Evolutionary conservation across 2,329 filamentous ascomycete genomes (phyloP), one percentile per base, ranked within the genome.

Genomic region (Periconia sp.): DNA sequence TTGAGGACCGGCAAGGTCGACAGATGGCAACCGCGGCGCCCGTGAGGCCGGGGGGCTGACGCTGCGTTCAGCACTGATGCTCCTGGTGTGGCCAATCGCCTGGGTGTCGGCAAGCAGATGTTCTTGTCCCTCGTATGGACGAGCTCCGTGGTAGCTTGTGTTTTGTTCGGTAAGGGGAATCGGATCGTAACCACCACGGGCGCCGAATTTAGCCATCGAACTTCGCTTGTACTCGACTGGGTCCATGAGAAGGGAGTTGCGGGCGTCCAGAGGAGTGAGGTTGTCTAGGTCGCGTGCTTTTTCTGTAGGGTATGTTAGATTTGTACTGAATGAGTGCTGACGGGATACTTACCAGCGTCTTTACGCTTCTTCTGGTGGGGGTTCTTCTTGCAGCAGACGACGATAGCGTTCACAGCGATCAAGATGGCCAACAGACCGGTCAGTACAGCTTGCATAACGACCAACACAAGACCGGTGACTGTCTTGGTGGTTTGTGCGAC

Each of bases 401-500:
- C 89, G 69, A 97, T 85, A 45, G 91, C 91, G 69, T 97, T 97
- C 78, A 92, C 90, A 11, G 84, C 83, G 63, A 99, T 96, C 30
- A 97, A 81, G 48, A 97, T 89, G 3, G 91, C 92, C 52, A 99
- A 81, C 20, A 91, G 75, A 57, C 84, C 92, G 6, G 92, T 96
- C 61, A 99, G 78, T 0, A 87, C 84, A 0, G 90, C 90, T 76
- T 99, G 94, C 6, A 97, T 82, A n/a, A 87, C 91, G 61, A 97
- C 94, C 54, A 99, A 82, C 15, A 92, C 90, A n/a, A 97, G 85
- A 51, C 94, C 94, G 15, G 91, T 93, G 47, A 97, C 85, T 0
- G 94, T 97, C 79, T 97, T 91, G 10, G 93, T 97, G 10, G 92
- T 96, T 74, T 97, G 88, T 6, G 86, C 83, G 62, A 99, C 88